phyloP scores from a whole-genome alignment of 2,329 filamentous ascomycete species.

The Meredithiella fracta region DNA sequence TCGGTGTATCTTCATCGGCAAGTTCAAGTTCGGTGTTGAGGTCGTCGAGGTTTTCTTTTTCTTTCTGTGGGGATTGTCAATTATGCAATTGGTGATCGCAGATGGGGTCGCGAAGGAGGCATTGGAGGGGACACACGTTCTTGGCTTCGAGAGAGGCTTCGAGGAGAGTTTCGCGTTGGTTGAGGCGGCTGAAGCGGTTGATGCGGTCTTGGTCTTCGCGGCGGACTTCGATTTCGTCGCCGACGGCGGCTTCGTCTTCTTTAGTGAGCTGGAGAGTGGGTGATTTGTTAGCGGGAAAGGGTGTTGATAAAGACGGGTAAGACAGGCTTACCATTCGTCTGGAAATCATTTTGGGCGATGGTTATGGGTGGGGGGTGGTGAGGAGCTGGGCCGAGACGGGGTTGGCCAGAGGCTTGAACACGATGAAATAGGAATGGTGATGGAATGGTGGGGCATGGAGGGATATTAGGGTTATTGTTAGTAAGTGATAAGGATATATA shows the following conservation, averaged over 20 bases:
- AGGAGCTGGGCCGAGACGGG: background rate
- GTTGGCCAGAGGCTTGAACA: background rate
- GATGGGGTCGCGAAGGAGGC: background rate
- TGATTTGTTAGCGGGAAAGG: background rate
- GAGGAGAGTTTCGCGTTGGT: slow-evolving; percentile 64
- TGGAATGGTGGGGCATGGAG: background rate
- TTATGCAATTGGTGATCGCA: background rate
- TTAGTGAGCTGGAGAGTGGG: slow-evolving; percentile 56
- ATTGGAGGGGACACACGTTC: slow-evolving; percentile 40
- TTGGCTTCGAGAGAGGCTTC: slow-evolving; percentile 70
- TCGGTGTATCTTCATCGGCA: slow-evolving; percentile 82
- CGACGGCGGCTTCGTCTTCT: slow-evolving; percentile 67
- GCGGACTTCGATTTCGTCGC: slow-evolving; percentile 81
- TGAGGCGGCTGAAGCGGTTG: slow-evolving; percentile 89
- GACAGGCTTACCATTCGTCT: slow-evolving; percentile 39
- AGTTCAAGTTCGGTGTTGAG: slow-evolving; percentile 81
- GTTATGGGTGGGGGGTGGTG: background rate
- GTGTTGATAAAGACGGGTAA: no score
- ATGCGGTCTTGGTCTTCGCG: slow-evolving; percentile 98
- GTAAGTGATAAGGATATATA: background rate
- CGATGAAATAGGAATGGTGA: background rate
- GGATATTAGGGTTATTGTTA: background rate
- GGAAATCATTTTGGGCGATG: slow-evolving; percentile 29
- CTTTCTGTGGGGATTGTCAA: slow-evolving; percentile 52
- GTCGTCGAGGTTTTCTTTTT: slow-evolving; percentile 95